Evolutionary conservation across 352 stramenopile genomes (phyloP).

Genomic region (Phytophthora tubulina): DNA sequence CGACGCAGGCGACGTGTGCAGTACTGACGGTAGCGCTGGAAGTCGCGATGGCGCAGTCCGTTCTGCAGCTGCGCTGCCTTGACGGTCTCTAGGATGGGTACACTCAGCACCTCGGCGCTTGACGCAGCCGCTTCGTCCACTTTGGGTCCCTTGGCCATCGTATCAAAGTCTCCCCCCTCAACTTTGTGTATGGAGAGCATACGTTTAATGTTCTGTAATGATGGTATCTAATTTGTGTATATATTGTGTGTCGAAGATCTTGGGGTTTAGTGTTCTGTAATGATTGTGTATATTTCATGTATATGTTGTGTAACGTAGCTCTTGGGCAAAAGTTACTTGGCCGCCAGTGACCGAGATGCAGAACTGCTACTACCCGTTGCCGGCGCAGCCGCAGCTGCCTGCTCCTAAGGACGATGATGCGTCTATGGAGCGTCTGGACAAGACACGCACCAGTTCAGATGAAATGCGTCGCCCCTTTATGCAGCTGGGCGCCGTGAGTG

Average conservation of each 20-base stretch:
- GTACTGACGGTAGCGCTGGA: slow-evolving; percentile 93
- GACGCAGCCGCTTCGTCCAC: slow-evolving; percentile 39
- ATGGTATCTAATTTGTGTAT: slow-evolving; percentile 10
- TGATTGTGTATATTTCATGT: too few species aligned
- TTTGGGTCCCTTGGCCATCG: slow-evolving; percentile 48
- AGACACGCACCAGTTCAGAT: slow-evolving; percentile 60
- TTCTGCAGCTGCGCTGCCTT: slow-evolving; percentile 93
- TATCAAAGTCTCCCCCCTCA: slow-evolving; percentile 29
- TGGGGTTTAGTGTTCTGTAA: neutral
- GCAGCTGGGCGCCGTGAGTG: slow-evolving; percentile 81
- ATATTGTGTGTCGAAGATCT: too few species aligned
- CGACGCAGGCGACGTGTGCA: slow-evolving; percentile 87
- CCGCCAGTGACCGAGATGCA: slow-evolving; percentile 60
- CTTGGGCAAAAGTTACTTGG: slow-evolving; percentile 1
- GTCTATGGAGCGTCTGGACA: slow-evolving; percentile 53
- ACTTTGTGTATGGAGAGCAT: neutral
- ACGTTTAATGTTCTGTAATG: slow-evolving; percentile 13
- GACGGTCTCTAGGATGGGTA: slow-evolving; percentile 86
- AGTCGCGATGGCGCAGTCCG: slow-evolving; percentile 90
- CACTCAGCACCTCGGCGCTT: slow-evolving; percentile 52
- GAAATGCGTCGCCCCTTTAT: slow-evolving; percentile 91
- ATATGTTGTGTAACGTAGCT: neutral
- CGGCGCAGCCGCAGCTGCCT: slow-evolving; percentile 36
- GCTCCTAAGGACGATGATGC: slow-evolving; percentile 36
- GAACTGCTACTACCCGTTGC: slow-evolving; percentile 86